These are phyloP conservation scores for Agroathelia rolfsii DNA, from an alignment of 1,284 basidiomycete species.

Conservation along the genomic window DNA sequence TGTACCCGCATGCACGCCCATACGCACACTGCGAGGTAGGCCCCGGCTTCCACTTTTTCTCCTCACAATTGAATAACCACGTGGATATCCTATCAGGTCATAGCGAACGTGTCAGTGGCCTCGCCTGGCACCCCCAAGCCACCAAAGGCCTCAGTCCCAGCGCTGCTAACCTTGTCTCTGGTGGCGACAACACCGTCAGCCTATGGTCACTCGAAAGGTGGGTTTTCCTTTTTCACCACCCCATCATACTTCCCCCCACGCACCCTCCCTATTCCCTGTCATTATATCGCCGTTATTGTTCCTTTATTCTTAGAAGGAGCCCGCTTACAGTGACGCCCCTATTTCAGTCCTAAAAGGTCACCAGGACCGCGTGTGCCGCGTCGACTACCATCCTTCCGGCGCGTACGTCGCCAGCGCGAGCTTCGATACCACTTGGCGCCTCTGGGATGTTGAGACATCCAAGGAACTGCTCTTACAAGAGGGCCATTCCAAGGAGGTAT, in stretches of 20 bases:
- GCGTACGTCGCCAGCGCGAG: slow-evolving; percentile 89
- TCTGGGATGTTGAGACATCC: slow-evolving; percentile 85
- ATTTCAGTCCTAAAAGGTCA: slow-evolving; percentile 83
- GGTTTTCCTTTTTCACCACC: slow-evolving; percentile 15
- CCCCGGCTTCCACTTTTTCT: slow-evolving; percentile 1
- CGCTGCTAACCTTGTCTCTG: slow-evolving; percentile 81
- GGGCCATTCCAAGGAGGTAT: slow-evolving; percentile 96
- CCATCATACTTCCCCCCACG: no score
- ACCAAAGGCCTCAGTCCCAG: slow-evolving; percentile 68
- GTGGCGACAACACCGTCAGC: slow-evolving; percentile 79
- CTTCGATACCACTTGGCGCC: slow-evolving; percentile 96
- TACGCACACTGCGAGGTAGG: slow-evolving; percentile 63
- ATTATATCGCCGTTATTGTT: not conserved
- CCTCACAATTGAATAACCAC: slow-evolving; percentile 7
- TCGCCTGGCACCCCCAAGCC: slow-evolving; percentile 96
- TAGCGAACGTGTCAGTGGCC: slow-evolving; percentile 85
- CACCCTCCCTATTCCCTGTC: no score
- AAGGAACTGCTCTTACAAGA: slow-evolving; percentile 88
- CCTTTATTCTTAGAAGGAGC: slow-evolving; percentile 4
- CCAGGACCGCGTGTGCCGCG: slow-evolving; percentile 81
- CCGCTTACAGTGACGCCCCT: slow-evolving; percentile 54
- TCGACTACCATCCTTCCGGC: slow-evolving; percentile 94
- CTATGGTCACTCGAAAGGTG: slow-evolving; percentile 86
- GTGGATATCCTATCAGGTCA: slow-evolving; percentile 57
- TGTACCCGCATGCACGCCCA: slow-evolving; percentile 78